Evolutionary conservation across 1,284 basidiomycete genomes (phyloP).

Genomic region (Pholiota adiposa): DNA sequence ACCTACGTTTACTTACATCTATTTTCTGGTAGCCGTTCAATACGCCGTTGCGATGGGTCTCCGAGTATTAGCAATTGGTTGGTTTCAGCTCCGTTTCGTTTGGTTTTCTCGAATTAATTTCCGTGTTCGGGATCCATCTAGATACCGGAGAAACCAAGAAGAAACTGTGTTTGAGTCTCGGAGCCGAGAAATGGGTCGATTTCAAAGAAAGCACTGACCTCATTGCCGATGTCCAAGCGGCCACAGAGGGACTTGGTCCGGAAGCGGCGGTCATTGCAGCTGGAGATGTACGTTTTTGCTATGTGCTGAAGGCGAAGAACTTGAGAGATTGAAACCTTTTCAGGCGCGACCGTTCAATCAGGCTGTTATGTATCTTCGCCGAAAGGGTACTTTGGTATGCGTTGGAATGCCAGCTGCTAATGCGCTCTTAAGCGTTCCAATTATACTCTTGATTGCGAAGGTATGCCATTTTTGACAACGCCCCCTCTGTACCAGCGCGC

Average conservation of each 20-base stretch:
- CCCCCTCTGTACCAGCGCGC: no score
- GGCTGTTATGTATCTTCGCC: conserved; percentile 65
- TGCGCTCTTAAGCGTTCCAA: conserved; percentile 48
- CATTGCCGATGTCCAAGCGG: conserved; percentile 53
- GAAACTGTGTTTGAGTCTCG: conserved; percentile 58
- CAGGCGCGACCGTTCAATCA: conserved; percentile 63
- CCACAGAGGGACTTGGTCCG: conserved; percentile 66
- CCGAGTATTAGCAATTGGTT: conserved; percentile 71
- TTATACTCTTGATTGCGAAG: conserved; percentile 63
- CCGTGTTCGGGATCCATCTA: conserved; percentile 22
- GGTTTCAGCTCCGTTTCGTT: conserved; percentile 7
- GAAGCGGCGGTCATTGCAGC: conserved; percentile 67
- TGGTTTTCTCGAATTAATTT: background rate
- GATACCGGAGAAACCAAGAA: conserved; percentile 72
- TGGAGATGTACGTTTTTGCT: conserved; percentile 38
- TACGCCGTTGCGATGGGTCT: conserved; percentile 70
- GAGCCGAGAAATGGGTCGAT: conserved; percentile 75
- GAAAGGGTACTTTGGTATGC: conserved; percentile 60
- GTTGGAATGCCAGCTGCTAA: conserved; percentile 59
- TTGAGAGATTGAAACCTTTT: background rate
- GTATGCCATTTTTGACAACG: no score
- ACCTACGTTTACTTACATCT: conserved; percentile 9
- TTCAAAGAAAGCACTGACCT: conserved; percentile 60
- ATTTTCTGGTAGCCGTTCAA: conserved; percentile 69
- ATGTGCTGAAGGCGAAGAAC: background rate